Evolutionary conservation across 2,329 filamentous ascomycete species (phyloP).

Genomic region (Plenodomus biglobosus): DNA sequence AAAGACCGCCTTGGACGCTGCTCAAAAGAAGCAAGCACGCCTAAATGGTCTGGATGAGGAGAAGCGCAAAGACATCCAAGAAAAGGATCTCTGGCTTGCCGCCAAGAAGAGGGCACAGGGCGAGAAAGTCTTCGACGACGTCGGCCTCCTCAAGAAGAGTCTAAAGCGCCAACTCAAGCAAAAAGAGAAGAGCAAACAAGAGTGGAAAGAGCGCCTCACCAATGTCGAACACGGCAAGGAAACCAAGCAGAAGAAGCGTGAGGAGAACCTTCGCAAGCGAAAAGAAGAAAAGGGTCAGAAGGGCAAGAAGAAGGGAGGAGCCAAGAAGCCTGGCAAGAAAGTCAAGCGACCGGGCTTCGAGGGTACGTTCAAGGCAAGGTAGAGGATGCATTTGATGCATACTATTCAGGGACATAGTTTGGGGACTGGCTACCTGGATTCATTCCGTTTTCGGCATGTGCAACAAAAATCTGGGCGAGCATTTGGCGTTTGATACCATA

Average conservation of each 20-base stretch:
- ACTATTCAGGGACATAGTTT: background rate
- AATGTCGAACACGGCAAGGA: slow-evolving; percentile 52
- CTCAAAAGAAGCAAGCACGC: slow-evolving; percentile 82
- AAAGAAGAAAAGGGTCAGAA: slow-evolving; percentile 81
- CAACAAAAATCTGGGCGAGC: slow-evolving; percentile 15
- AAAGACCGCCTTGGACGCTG: slow-evolving; percentile 80
- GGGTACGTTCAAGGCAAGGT: slow-evolving; percentile 63
- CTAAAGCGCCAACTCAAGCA: slow-evolving; percentile 87
- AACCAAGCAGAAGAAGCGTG: slow-evolving; percentile 53
- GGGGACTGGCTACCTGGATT: background rate
- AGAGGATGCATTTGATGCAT: background rate
- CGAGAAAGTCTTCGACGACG: slow-evolving; percentile 85
- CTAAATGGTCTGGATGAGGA: slow-evolving; percentile 72
- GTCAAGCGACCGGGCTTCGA: slow-evolving; percentile 60
- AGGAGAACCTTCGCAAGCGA: slow-evolving; percentile 64
- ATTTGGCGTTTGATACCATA: slow-evolving; percentile 38
- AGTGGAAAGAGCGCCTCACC: slow-evolving; percentile 63
- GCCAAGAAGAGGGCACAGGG: slow-evolving; percentile 87
- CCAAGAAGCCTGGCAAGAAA: slow-evolving; percentile 56
- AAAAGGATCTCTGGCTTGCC: slow-evolving; percentile 93
- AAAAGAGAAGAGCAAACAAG: slow-evolving; percentile 89
- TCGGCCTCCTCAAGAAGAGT: slow-evolving; percentile 80
- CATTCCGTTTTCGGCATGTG: background rate
- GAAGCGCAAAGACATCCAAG: slow-evolving; percentile 82
- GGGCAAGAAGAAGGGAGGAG: slow-evolving; percentile 51